Conservation (phyloP, 441 rosid species). For the Brassica hybrid region DNA sequence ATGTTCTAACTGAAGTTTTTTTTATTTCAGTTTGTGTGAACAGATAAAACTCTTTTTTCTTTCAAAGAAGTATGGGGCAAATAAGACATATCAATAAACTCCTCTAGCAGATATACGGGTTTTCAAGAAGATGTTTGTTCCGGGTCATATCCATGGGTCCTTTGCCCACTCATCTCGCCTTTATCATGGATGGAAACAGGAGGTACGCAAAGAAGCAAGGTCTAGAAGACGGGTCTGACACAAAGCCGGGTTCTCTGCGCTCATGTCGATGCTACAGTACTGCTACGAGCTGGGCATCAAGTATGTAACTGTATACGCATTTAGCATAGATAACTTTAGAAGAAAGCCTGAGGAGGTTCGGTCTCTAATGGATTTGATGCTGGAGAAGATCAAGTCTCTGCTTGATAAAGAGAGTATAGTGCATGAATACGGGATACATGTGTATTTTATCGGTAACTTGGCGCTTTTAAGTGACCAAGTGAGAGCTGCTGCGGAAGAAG, state of each 20-base stretch:
- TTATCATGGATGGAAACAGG: constrained; percentile 91
- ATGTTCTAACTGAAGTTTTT: neutral
- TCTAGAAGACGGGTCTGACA: constrained; percentile 66
- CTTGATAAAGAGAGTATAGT: constrained; percentile 65
- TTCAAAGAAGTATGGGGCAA: no score
- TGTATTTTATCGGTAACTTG: constrained; percentile 75
- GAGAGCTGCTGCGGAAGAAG: constrained; percentile 64
- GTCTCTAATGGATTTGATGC: constrained; percentile 68
- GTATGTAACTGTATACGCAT: constrained; percentile 75
- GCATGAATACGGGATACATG: constrained; percentile 59
- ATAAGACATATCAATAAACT: constrained; percentile 32
- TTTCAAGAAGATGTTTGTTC: constrained; percentile 57
- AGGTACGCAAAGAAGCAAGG: constrained; percentile 67
- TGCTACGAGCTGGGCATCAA: constrained; percentile 78
- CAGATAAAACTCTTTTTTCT: neutral
- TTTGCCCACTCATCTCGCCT: constrained; percentile 69
- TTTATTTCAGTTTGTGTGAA: neutral
- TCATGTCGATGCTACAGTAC: constrained; percentile 59
- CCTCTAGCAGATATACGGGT: constrained; percentile 39
- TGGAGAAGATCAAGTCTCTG: constrained; percentile 71
- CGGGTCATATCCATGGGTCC: constrained; percentile 62
- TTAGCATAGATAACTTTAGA: constrained; percentile 84
- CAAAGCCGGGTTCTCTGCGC: constrained; percentile 67
- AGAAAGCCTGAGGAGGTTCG: constrained; percentile 76
- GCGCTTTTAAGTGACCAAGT: constrained; percentile 63